Conservation (phyloP, 2,329 filamentous ascomycete species). For the Colletotrichum plurivorum region DNA sequence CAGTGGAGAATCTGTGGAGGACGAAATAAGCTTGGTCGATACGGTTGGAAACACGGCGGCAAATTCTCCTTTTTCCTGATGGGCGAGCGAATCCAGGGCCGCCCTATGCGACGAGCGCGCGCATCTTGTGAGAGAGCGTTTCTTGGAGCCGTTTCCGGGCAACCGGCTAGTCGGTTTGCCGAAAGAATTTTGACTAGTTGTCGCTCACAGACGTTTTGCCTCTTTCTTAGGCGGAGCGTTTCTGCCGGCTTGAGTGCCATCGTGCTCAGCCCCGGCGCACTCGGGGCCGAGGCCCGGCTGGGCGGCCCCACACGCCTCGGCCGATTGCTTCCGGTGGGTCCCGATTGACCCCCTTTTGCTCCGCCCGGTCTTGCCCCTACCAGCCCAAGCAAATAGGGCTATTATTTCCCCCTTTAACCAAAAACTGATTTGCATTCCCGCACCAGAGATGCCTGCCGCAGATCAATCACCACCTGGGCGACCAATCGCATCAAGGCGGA, state of each 20-base stretch:
- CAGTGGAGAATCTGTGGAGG: constrained; percentile 1
- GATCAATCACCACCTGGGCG: constrained; percentile 23
- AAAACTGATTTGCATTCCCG: constrained; percentile 29
- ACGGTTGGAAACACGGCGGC: constrained; percentile 20
- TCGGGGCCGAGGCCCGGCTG: constrained; percentile 15
- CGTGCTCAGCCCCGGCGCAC: neutral
- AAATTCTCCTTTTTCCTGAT: neutral
- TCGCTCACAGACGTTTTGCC: constrained; percentile 1
- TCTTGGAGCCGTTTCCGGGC: neutral
- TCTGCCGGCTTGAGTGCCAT: constrained; percentile 7
- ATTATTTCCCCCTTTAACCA: neutral
- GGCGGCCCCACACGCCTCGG: constrained; percentile 7
- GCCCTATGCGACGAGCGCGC: constrained; percentile 12
- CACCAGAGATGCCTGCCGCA: constrained; percentile 30
- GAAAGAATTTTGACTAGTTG: constrained; percentile 13
- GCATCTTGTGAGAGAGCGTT: neutral
- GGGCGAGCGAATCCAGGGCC: neutral
- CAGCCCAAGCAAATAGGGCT: too few species aligned
- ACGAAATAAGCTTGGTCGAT: constrained; percentile 28
- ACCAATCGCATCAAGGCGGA: constrained; percentile 23
- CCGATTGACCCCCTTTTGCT: neutral
- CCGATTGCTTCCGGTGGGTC: constrained; percentile 6
- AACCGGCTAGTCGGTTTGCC: constrained; percentile 5
- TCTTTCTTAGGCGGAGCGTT: neutral
- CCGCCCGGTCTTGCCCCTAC: too few species aligned